A percentile compares a stretch with the other conserved stretches of the same genome.
phyloP scores from a whole-genome alignment of 768 basidiomycete genomes.

The Melanogaster broomeanus region DNA sequence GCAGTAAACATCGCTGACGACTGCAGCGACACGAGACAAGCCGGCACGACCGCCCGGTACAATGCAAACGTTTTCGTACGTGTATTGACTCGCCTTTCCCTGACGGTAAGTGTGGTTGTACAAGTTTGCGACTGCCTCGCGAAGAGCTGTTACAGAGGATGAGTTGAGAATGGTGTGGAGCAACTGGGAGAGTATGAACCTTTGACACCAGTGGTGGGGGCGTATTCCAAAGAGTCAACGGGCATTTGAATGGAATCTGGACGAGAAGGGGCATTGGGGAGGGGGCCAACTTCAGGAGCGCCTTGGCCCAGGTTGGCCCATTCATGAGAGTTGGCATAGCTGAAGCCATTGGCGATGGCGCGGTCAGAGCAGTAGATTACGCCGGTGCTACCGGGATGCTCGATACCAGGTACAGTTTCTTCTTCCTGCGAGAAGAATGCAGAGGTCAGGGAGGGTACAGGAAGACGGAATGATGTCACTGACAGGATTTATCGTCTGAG shows the following conservation, averaged over 20 bases:
- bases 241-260: constrained; percentile 66
- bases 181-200: constrained; percentile 39
- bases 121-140: constrained; percentile 86
- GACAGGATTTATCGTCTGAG: constrained; percentile 73
- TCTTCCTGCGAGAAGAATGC: constrained; percentile 54
- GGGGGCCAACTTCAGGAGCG: constrained; percentile 84
- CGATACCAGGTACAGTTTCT: constrained; percentile 87
- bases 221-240: constrained; percentile 81
- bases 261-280: constrained; percentile 72
- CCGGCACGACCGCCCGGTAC: constrained; percentile 94
- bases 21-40: constrained; percentile 87
- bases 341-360: constrained; percentile 95
- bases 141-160: constrained; percentile 52
- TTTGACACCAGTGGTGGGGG: constrained; percentile 90
- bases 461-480: constrained; percentile 15
- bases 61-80: constrained; percentile 91
- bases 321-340: constrained; percentile 70
- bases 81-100: constrained; percentile 82
- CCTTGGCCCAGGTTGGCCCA: constrained; percentile 94
- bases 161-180: constrained; percentile 1
- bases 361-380: constrained; percentile 91
- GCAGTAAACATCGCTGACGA: constrained; percentile 87
- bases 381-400: constrained; percentile 66
- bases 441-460: constrained; percentile 1
- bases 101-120: constrained; percentile 89